phyloP scores from a whole-genome alignment of 2,329 filamentous ascomycete species.

The Ophioceras dolichostomum region DNA sequence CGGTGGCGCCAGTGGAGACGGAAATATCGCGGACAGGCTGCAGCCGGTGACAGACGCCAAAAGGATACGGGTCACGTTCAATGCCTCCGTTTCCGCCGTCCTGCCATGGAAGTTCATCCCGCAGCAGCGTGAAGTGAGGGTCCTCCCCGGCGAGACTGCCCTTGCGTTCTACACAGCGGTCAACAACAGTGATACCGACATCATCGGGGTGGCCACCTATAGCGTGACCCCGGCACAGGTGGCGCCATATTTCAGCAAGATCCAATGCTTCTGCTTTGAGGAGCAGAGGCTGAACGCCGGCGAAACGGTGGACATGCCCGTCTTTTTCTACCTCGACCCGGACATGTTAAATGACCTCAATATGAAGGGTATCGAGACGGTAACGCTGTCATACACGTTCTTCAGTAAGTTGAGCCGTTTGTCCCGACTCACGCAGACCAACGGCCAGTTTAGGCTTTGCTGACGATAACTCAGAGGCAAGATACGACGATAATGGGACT shows the following conservation, averaged over 20 bases:
- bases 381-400: constrained; percentile 94
- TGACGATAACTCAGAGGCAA: constrained; percentile 1
- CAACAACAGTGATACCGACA: constrained; percentile 80
- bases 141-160: constrained; percentile 91
- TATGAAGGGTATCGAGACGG: constrained; percentile 89
- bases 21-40: constrained; percentile 63
- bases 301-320: constrained; percentile 98
- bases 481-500: constrained; percentile 2
- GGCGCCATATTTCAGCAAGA: constrained; percentile 97
- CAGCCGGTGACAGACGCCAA: constrained; percentile 69
- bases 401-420: constrained; percentile 63
- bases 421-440: no score
- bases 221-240: constrained; percentile 93
- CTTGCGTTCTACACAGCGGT: constrained; percentile 96
- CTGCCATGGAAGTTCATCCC: constrained; percentile 96
- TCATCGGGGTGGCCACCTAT: constrained; percentile 96
- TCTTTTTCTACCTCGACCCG: constrained; percentile 98
- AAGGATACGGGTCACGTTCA: constrained; percentile 91
- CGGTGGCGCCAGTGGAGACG: constrained; percentile 33
- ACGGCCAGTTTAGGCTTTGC: no score
- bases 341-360: constrained; percentile 85
- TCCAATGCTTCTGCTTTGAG: constrained; percentile 98
- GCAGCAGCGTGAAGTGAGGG: constrained; percentile 91
- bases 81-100: constrained; percentile 86
- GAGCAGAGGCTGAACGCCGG: constrained; percentile 88